These are phyloP conservation scores for Calocera cornea DNA, from an alignment of 768 basidiomycete species.

Conservation along the genomic window DNA sequence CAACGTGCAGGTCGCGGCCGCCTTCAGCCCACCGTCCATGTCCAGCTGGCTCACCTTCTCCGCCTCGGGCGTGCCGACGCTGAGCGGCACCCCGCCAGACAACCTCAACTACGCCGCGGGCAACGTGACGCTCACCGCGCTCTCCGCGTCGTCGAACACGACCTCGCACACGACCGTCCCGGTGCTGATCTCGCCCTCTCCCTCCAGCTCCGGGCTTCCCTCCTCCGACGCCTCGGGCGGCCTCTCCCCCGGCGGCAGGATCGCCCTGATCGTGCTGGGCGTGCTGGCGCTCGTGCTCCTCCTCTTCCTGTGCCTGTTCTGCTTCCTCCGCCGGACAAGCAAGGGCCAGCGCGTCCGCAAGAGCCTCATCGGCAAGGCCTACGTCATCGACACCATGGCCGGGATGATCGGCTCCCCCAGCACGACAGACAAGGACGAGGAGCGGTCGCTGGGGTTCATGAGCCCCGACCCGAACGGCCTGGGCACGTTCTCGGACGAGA, in stretches of 20 bases:
- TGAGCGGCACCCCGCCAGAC: conserved; percentile 45
- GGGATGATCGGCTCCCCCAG: neutral
- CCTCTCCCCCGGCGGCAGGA: conserved; percentile 48
- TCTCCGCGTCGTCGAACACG: conserved; percentile 50
- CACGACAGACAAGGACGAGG: neutral
- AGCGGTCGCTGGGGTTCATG: neutral
- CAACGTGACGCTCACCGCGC: conserved; percentile 50
- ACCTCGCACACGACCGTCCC: conserved; percentile 52
- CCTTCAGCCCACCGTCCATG: conserved; percentile 36
- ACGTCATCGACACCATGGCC: neutral
- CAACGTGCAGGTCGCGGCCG: conserved; percentile 39
- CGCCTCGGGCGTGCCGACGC: conserved; percentile 30
- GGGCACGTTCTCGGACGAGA: neutral
- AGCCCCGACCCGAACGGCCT: neutral
- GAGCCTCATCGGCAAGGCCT: neutral
- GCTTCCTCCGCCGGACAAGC: neutral
- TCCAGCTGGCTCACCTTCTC: conserved; percentile 40
- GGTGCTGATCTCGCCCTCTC: conserved; percentile 33
- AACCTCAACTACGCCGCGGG: conserved; percentile 16
- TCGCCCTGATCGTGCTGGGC: conserved; percentile 42
- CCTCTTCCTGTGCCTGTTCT: neutral
- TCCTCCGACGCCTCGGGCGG: conserved; percentile 34
- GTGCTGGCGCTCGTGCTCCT: conserved; percentile 40
- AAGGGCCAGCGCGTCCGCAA: neutral
- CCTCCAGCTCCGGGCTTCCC: conserved; percentile 30